Evolutionary conservation across 179 eudicot genomes (phyloP), one percentile per base, ranked within the genome.

Genomic region (Silene coronaria): DNA sequence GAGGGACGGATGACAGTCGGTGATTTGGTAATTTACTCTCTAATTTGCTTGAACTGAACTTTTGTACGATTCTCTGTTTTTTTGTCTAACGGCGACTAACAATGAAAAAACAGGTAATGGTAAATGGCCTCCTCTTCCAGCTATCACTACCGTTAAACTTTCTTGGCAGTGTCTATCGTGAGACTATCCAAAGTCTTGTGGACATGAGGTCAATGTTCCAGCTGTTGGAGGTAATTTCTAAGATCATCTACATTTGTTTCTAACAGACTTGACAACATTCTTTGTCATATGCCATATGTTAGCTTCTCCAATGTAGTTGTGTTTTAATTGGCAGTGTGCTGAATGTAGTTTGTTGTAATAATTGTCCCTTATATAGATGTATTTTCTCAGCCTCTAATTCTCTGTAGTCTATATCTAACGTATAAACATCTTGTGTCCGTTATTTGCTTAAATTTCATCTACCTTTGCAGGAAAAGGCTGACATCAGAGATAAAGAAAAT

Each of bases 171-270:
- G 99, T 95, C 32, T 95, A 95, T 78, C 96, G 99, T 74, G 99
- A 95, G 85, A 95, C 99, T 58, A 62, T 90, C 71, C 99, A 95
- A 78, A 88, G 96, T 87, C 92, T 95, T 77, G 84, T 95, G 36
- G 98, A 95, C 83, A 90, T 95, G 98, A 95, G 88, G 80, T 82
- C 96, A 76, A 85, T 95, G 99, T 95, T 92, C 85, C 99, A 92
- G 78, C 79, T 95, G 75, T 90, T 95, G 21, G 97, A 95, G 99
- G 99, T 92, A 86, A 68, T 61, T 74, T 53, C 32, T 22, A 48
- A 26, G 32, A 77, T 74, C 79, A 77, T 17, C 28, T 14, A 26
- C 38, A 24, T 77, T 28, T 63, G 21, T 63, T 63, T 67, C 23
- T 68, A 21, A 14, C 28, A 13, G 22, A 23, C 6, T 24, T 26